Evolutionary conservation across 2,329 filamentous ascomycete genomes (phyloP).

Genomic region (Neonectria sp.): DNA sequence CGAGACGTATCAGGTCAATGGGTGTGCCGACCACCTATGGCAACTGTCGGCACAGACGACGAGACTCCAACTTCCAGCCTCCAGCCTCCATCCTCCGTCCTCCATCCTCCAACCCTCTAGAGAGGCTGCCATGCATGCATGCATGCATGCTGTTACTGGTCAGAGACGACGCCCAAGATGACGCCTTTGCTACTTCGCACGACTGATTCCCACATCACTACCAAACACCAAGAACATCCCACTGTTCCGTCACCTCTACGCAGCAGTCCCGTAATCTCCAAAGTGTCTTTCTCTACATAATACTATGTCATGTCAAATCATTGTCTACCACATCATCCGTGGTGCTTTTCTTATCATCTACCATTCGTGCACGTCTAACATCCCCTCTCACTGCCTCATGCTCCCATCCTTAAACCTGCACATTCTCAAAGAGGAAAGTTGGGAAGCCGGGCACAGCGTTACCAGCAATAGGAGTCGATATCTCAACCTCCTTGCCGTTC

Average conservation of each 20-base stretch:
- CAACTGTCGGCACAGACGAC: no score
- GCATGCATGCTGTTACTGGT: not conserved
- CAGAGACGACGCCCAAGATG: not conserved
- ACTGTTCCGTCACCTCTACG: not conserved
- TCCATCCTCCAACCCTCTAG: not conserved
- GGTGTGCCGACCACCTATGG: constrained; percentile 10
- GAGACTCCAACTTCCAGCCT: not conserved
- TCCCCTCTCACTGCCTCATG: constrained; percentile 17
- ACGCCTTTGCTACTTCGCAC: constrained; percentile 22
- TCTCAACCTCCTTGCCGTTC: constrained; percentile 69
- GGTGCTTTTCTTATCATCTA: constrained; percentile 14
- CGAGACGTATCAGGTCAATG: not conserved
- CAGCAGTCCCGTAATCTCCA: constrained; percentile 15
- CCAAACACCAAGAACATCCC: not conserved
- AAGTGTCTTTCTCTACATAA: constrained; percentile 23
- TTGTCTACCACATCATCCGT: constrained; percentile 14
- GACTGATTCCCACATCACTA: no score
- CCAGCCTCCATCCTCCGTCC: not conserved
- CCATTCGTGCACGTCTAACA: constrained; percentile 33
- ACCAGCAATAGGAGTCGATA: constrained; percentile 73
- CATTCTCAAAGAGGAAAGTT: constrained; percentile 88
- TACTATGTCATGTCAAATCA: constrained; percentile 18
- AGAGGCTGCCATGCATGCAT: not conserved
- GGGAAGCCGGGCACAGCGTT: constrained; percentile 86
- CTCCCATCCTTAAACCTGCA: constrained; percentile 60